Evolutionary conservation across 73 alveolate genomes (phyloP), one percentile per base, ranked within the genome.

Genomic region (Diophrys sp.): DNA sequence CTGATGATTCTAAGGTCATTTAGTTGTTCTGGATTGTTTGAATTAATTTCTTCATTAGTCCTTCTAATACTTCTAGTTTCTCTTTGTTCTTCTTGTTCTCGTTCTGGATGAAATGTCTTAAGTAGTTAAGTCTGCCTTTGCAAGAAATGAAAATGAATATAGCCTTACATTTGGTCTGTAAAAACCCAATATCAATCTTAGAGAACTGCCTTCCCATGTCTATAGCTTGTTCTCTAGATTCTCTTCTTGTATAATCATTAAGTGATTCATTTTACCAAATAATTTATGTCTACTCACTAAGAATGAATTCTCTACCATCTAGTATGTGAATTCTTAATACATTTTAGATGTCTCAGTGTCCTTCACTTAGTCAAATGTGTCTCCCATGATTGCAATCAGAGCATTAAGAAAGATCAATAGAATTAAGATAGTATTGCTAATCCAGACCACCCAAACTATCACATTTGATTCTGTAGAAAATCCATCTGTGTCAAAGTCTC

Each of bases 311-410:
- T 62, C 72, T 14, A 14, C 30, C 72, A 62, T 62, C 29, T 11
- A 2, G 8, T 62, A 25, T 5, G 72, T 2, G n/a, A 23, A 62
- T 62, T 62, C 72, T 25, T 62, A 2, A 62, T 23, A 25, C 72
- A 62, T 62, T 14, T 14, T 14, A 62, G 33, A 23, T 62, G 5
- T 8, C 30, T 62, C 26, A 2, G 72, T 14, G 26, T 79, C 81
- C 1, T 69, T 53, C 23, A 79, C 88, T 34, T 75, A 70, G 5
- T 75, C 77, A 76, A 70, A 79, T 2, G 88, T 79, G 44, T 69
- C 80, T 44, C 88, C 81, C 81, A 79, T 71, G 31, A 79, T 70
- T 27, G 88, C 88, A 28, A 79, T 79, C 29, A 79, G 69, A 30
- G 71, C 31, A 53, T 79, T 79, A 75, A 79, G 77, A 0, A 79